Base-by-base conservation (phyloP, 768 basidiomycete species). In the Hericium rajendrae region DNA sequence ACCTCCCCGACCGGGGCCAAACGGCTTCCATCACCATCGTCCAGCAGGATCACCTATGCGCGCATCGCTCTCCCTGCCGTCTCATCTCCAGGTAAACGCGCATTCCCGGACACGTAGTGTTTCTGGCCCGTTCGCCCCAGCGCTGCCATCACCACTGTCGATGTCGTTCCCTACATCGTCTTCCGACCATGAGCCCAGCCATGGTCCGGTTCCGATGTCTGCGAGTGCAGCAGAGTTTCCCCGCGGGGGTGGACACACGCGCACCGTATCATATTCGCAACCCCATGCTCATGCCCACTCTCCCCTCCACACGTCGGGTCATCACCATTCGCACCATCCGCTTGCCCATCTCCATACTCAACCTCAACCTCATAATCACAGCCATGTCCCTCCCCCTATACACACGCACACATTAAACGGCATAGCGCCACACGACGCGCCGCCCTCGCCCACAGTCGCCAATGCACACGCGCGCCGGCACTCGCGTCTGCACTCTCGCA, bases 401-500 rank as follows among this genome's bases (percentile, higher is more conserved):
- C 32, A 32, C 32, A 32, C 32, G 32, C 32, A 32, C 32, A 32
- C 32, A 6, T 6, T 6, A 4, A 32, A 32, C 32, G 32, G 32
- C 32, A 32, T 8, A 6, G 32, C 32, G 6, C 32, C 4, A 10
- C 32, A 32, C 9, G 32, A 32, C 32, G 32, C 32, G 32, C 41
- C 41, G 41, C 28, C 58, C 8, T 61, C 68, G 0, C 52, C 70
- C 54, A 32, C 74, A 56, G 56, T 66, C 54, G 65, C 39, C 63
- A 69, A 61, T 56, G 68, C 59, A 40, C 68, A 74, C 46, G 48
- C 66, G 9, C 67, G 76, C 48, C 64, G 76, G 48, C 91, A 93
- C 69, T 71, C 81, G 3, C 80, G 91, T 2, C 74, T 95, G 16
- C 93, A 97, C 67, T 94, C 93, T 0, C 83, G 93, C 49, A 97